Conservation (phyloP, 306 rosid species). For the Quercus mongolica region DNA sequence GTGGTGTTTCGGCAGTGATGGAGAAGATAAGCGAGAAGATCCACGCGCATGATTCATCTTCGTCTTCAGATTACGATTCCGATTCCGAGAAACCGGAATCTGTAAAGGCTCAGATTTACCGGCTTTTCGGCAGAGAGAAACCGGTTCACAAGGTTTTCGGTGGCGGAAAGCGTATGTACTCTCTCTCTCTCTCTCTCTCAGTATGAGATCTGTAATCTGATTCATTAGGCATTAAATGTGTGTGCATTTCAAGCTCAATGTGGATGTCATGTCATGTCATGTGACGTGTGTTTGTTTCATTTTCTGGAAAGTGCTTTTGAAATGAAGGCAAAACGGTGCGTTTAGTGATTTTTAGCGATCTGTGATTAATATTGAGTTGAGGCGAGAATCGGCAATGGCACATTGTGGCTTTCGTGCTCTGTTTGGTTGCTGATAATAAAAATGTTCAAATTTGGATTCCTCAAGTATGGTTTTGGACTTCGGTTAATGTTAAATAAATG, state of each 20-base stretch:
- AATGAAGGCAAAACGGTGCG: not conserved
- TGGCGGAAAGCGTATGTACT: slow-evolving; percentile 74
- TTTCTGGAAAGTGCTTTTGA: not conserved
- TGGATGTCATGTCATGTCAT: not conserved
- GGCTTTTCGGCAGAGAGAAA: slow-evolving; percentile 75
- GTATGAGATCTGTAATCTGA: not conserved
- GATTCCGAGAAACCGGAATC: slow-evolving; percentile 48
- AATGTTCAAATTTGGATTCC: not conserved
- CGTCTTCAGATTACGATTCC: slow-evolving; percentile 50
- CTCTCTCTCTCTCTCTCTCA: not conserved
- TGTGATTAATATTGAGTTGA: no score
- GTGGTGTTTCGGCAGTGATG: slow-evolving; percentile 37
- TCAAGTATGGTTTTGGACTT: not conserved
- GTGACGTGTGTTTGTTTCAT: not conserved
- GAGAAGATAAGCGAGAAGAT: slow-evolving; percentile 70
- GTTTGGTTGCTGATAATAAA: not conserved
- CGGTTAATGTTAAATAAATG: no score
- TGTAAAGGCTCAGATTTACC: slow-evolving; percentile 49
- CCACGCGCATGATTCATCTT: slow-evolving; percentile 50
- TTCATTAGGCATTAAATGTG: not conserved
- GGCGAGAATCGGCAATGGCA: not conserved
- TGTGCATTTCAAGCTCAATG: not conserved
- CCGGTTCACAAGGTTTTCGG: slow-evolving; percentile 77
- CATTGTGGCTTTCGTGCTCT: not conserved
- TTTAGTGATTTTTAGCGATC: not conserved